A percentile compares a stretch with the other conserved stretches of the same genome.
These are phyloP conservation scores for Tolypocladium tropicale DNA, from an alignment of 2,329 filamentous ascomycete genomes.

Conservation along the genomic window DNA sequence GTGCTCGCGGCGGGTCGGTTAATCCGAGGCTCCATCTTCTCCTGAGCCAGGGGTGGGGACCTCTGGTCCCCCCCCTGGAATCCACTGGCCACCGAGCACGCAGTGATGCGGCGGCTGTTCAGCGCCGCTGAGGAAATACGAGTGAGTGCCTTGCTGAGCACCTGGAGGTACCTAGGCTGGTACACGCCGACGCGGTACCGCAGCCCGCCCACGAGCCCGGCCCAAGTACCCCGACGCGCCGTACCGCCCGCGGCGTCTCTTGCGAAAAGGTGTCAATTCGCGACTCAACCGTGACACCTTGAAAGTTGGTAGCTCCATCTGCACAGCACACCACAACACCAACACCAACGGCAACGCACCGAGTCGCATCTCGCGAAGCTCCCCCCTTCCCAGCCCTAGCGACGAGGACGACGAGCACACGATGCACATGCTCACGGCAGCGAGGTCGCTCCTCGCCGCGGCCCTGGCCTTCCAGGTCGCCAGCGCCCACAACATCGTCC, in stretches of 20 bases:
- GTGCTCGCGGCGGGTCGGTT: neutral
- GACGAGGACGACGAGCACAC: neutral
- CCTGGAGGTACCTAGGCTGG: too few species aligned
- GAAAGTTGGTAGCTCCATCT: slow-evolving; percentile 5
- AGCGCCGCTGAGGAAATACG: neutral
- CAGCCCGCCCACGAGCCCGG: neutral
- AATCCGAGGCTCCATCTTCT: slow-evolving; percentile 1
- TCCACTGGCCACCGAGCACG: neutral
- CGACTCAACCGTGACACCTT: neutral
- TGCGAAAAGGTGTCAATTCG: slow-evolving; percentile 21
- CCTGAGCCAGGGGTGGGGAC: slow-evolving; percentile 1
- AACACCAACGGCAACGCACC: neutral
- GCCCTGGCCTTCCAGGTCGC: slow-evolving; percentile 42
- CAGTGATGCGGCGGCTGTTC: neutral
- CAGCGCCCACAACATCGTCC: slow-evolving; percentile 88
- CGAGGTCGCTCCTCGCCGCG: slow-evolving; percentile 31
- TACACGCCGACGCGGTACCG: neutral
- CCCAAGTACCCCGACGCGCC: neutral
- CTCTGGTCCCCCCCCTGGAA: neutral
- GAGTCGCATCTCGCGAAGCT: neutral
- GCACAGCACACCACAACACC: neutral
- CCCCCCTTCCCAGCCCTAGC: too few species aligned
- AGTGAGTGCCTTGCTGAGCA: too few species aligned
- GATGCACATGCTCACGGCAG: slow-evolving; percentile 24
- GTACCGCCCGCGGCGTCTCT: neutral